These are phyloP conservation scores for Boletus hoseneyae DNA, from an alignment of 1,284 basidiomycete genomes.

Conservation along the genomic window DNA sequence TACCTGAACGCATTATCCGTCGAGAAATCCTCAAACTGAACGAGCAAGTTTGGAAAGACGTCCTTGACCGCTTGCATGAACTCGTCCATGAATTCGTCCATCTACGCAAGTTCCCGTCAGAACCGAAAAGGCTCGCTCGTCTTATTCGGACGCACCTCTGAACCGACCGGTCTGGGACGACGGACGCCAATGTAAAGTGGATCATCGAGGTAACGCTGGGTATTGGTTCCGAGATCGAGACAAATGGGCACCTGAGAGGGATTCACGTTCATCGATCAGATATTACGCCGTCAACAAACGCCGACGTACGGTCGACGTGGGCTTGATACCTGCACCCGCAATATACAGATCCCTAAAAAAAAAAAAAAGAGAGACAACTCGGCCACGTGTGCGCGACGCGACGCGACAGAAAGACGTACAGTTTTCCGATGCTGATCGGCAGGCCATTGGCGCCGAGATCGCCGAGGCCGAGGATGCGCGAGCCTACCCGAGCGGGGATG, in stretches of 20 bases:
- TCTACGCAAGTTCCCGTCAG: slow-evolving; percentile 35
- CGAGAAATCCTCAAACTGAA: slow-evolving; percentile 83
- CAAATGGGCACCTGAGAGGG: slow-evolving; percentile 58
- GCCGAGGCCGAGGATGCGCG: slow-evolving; percentile 80
- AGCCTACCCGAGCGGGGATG: slow-evolving; percentile 37
- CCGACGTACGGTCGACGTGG: slow-evolving; percentile 44
- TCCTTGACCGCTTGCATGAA: slow-evolving; percentile 73
- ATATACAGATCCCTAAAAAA: slow-evolving; percentile 62
- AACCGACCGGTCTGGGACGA: slow-evolving; percentile 50
- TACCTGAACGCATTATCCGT: slow-evolving; percentile 77
- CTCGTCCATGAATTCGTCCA: slow-evolving; percentile 76
- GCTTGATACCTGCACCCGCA: slow-evolving; percentile 63
- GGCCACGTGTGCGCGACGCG: too few relatives aligned
- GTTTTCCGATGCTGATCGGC: slow-evolving; percentile 82
- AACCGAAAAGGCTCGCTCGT: neutral
- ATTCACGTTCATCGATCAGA: neutral
- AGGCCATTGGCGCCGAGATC: slow-evolving; percentile 73
- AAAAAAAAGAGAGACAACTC: too few relatives aligned
- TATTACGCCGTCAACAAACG: neutral
- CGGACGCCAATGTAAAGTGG: slow-evolving; percentile 80
- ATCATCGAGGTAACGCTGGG: slow-evolving; percentile 66
- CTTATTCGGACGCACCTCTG: slow-evolving; percentile 36
- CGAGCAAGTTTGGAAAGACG: slow-evolving; percentile 68
- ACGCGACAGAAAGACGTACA: slow-evolving; percentile 39
- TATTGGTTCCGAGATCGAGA: slow-evolving; percentile 79